A percentile compares a stretch with the other conserved stretches of the same genome.
Conservation (phyloP, 139 green algal species). For the Yamagishiella unicocca region DNA sequence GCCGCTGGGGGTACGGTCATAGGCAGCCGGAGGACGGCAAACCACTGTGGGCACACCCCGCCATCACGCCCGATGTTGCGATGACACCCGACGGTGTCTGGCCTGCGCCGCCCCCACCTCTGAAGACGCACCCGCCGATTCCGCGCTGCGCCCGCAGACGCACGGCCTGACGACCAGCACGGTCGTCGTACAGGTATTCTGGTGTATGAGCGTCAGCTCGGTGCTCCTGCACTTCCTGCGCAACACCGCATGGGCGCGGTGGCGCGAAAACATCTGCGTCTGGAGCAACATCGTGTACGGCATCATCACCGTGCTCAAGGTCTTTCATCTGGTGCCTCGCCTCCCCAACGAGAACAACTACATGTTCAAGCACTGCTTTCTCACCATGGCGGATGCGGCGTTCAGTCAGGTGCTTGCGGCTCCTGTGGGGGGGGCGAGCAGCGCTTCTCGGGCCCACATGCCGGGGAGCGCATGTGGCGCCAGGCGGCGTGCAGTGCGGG, state of each 20-base stretch:
- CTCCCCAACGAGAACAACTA: constrained; percentile 28
- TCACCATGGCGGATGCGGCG: constrained; percentile 37
- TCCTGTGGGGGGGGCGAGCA: background rate
- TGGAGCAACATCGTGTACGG: background rate
- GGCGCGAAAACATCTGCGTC: constrained; percentile 16
- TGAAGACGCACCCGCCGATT: too few species aligned
- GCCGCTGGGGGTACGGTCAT: too few species aligned
- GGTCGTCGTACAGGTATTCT: constrained; percentile 18
- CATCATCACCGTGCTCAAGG: constrained; percentile 14
- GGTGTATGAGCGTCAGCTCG: background rate
- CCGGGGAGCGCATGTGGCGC: too few species aligned
- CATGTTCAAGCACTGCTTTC: constrained; percentile 41
- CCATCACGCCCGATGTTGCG: too few species aligned
- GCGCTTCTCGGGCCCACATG: too few species aligned
- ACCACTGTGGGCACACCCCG: too few species aligned
- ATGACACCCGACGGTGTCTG: too few species aligned
- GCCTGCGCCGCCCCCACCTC: too few species aligned
- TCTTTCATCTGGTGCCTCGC: background rate
- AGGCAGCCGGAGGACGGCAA: too few species aligned
- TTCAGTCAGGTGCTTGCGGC: background rate
- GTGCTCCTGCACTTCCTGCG: constrained; percentile 3
- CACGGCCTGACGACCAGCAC: background rate
- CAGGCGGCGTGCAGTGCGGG: too few species aligned
- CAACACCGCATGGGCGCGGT: background rate
- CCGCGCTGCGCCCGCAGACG: too few species aligned